Evolutionary conservation across 2,329 filamentous ascomycete species (phyloP).

Genomic region (Colletotrichum cereale): DNA sequence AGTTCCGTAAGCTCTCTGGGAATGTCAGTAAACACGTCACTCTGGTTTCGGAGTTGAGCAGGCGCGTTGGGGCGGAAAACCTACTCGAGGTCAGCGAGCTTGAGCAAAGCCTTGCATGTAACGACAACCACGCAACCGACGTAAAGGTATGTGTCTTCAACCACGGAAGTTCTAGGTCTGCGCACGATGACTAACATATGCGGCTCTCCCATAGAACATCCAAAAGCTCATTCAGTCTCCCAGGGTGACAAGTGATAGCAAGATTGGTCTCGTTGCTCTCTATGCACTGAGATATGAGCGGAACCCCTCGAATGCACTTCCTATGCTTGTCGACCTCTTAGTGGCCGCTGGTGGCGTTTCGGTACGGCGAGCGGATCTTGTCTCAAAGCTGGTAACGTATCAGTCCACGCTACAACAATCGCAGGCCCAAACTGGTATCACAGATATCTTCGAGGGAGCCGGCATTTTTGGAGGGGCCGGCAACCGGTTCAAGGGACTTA

Average conservation of each 20-base stretch:
- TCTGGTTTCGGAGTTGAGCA: constrained; percentile 91
- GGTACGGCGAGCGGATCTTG: constrained; percentile 79
- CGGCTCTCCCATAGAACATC: constrained; percentile 68
- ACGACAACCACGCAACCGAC: constrained; percentile 92
- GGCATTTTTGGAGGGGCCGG: constrained; percentile 92
- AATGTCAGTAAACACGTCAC: constrained; percentile 99
- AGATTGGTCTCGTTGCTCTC: constrained; percentile 90
- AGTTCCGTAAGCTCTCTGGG: constrained; percentile 95
- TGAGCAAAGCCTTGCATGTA: constrained; percentile 96
- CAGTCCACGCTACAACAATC: constrained; percentile 87
- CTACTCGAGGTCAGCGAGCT: constrained; percentile 97
- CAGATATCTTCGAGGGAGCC: constrained; percentile 90
- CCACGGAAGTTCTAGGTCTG: background rate
- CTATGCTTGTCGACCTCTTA: constrained; percentile 88
- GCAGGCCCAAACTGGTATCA: constrained; percentile 81
- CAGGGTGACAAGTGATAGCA: constrained; percentile 82
- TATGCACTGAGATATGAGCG: constrained; percentile 95
- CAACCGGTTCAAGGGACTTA: constrained; percentile 91
- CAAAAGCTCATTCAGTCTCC: constrained; percentile 89
- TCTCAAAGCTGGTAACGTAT: constrained; percentile 86
- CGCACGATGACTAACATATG: background rate
- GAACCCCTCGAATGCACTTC: constrained; percentile 84
- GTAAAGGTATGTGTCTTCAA: constrained; percentile 74
- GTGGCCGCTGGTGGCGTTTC: constrained; percentile 86
- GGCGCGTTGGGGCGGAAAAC: constrained; percentile 86